phyloP scores from a whole-genome alignment of 352 stramenopile species.

The Phytophthora hybrid region DNA sequence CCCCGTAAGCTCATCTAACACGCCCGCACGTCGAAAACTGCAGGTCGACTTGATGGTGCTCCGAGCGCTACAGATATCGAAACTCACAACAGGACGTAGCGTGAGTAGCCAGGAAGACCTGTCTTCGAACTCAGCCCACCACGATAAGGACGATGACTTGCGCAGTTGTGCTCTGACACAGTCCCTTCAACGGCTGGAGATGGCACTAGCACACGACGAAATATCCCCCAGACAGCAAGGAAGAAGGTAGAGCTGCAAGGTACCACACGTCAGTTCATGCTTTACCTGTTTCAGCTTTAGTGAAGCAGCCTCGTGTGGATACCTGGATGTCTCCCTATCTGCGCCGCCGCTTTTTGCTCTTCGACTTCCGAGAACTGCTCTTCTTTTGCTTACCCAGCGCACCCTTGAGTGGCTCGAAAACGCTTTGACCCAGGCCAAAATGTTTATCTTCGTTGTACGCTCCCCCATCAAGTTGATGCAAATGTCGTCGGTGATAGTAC shows the following conservation, averaged over 20 bases:
- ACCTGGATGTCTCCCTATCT: slow-evolving; percentile 31
- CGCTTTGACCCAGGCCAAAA: slow-evolving; percentile 73
- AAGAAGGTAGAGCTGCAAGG: slow-evolving; percentile 8
- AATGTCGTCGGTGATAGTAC: slow-evolving; percentile 60
- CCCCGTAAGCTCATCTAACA: slow-evolving; percentile 10
- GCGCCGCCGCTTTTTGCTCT: slow-evolving; percentile 62
- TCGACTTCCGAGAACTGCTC: slow-evolving; percentile 36
- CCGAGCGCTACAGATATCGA: slow-evolving; percentile 33
- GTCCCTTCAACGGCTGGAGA: slow-evolving; percentile 28
- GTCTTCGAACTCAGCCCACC: background rate
- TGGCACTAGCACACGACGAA: slow-evolving; percentile 18
- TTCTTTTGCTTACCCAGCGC: slow-evolving; percentile 52
- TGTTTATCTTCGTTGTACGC: slow-evolving; percentile 74
- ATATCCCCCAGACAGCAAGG: slow-evolving; percentile 10
- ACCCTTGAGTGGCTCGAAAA: slow-evolving; percentile 76
- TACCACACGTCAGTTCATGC: slow-evolving; percentile 12
- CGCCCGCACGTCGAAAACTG: slow-evolving; percentile 19
- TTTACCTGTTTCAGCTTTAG: slow-evolving; percentile 24
- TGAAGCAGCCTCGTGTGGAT: background rate
- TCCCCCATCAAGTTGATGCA: slow-evolving; percentile 46
- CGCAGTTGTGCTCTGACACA: slow-evolving; percentile 22
- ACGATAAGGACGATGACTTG: slow-evolving; percentile 3
- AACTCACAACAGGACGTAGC: slow-evolving; percentile 1
- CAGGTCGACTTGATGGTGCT: slow-evolving; percentile 34
- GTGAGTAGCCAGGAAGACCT: slow-evolving; percentile 3